A percentile compares a stretch with the other conserved stretches of the same genome.
Evolutionary conservation across 768 basidiomycete species (phyloP).

Genomic region (Pleurotus giganteus): DNA sequence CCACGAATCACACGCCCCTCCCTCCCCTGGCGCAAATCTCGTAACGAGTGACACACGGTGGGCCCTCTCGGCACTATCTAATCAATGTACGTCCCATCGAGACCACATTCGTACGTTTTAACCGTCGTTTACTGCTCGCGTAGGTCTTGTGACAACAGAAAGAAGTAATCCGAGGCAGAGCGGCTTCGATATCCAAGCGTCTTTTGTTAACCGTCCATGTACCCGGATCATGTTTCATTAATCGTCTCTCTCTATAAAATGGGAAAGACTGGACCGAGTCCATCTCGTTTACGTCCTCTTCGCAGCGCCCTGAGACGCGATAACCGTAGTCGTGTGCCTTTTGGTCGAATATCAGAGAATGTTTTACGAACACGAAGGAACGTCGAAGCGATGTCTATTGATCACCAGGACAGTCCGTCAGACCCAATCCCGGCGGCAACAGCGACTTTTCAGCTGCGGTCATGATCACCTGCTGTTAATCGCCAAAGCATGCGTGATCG

Average conservation of each 20-base stretch:
- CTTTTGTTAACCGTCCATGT: neutral
- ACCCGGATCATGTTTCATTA: neutral
- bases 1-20: conserved; percentile 7
- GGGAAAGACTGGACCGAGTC: neutral
- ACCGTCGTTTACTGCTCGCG: conserved; percentile 4
- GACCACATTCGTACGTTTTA: conserved; percentile 7
- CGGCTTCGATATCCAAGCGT: neutral
- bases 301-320: neutral
- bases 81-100: conserved; percentile 2
- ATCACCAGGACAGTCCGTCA: conserved; percentile 7
- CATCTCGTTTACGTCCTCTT: neutral
- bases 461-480: conserved; percentile 9
- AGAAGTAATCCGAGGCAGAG: conserved; percentile 9
- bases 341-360: conserved; percentile 5
- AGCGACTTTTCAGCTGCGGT: conserved; percentile 6
- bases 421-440: conserved; percentile 1
- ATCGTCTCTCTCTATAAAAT: conserved; percentile 1
- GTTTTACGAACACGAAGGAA: conserved; percentile 3
- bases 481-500: conserved; percentile 10
- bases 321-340: neutral
- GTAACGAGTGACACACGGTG: conserved; percentile 1
- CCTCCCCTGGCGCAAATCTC: neutral
- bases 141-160: conserved; percentile 4
- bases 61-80: neutral
- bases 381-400: conserved; percentile 3